A percentile compares a stretch with the other conserved stretches of the same genome.
phyloP scores from a whole-genome alignment of 2,329 filamentous ascomycete species.

The Akanthomyces lecanii region DNA sequence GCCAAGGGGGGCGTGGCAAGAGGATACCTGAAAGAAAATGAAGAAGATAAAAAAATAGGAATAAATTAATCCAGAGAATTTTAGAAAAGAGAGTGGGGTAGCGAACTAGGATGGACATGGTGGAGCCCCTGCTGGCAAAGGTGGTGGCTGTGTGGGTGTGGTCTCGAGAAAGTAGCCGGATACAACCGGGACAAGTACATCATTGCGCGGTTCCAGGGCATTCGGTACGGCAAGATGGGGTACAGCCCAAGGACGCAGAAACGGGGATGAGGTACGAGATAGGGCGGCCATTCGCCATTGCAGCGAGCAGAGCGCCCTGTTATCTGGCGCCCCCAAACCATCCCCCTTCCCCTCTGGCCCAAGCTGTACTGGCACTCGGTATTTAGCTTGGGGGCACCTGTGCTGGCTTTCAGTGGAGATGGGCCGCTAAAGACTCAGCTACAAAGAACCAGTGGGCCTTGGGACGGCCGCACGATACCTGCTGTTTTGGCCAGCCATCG shows the following conservation, averaged over 20 bases:
- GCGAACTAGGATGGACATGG: neutral
- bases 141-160: neutral
- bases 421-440: neutral
- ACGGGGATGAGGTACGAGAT: neutral
- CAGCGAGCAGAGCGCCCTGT: neutral
- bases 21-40: neutral
- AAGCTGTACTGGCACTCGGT: neutral
- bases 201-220: neutral
- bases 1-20: neutral
- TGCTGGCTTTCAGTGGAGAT: neutral
- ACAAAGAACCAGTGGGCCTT: neutral
- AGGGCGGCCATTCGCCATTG: neutral
- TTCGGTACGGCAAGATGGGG: neutral
- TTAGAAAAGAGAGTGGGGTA: neutral
- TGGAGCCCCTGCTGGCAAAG: neutral
- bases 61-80: neutral
- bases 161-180: neutral
- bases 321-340: neutral
- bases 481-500: neutral
- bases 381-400: neutral
- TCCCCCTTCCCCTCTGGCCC: neutral
- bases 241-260: neutral
- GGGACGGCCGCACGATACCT: neutral
- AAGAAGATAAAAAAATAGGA: neutral
- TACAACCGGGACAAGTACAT: neutral